Conservation (phyloP, 2,329 filamentous ascomycete species). For the Clarireedia paspali region DNA sequence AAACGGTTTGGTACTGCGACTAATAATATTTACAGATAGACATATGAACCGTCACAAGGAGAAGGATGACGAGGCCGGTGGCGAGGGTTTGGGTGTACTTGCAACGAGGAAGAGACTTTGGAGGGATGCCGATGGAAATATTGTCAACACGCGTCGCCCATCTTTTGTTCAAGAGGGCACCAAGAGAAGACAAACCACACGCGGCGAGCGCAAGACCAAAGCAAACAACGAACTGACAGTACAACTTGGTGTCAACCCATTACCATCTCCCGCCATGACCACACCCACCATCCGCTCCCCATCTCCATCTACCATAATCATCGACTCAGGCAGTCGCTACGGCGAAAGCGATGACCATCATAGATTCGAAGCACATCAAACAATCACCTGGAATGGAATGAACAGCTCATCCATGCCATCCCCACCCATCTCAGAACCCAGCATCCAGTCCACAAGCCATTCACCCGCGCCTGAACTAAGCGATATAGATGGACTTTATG, state of each 20-base stretch:
- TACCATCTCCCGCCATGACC: conserved; percentile 11
- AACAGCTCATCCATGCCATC: conserved; percentile 20
- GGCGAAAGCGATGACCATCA: conserved; percentile 1
- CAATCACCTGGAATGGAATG: conserved; percentile 17
- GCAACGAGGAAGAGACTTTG: conserved; percentile 43
- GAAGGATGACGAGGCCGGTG: conserved; percentile 43
- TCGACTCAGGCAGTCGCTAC: conserved; percentile 13
- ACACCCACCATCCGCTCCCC: conserved; percentile 18
- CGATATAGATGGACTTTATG: conserved; percentile 26
- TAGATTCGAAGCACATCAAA: conserved; percentile 10
- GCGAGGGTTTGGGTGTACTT: conserved; percentile 37
- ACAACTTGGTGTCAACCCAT: conserved; percentile 1
- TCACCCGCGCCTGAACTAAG: conserved; percentile 13
- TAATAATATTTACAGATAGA: conserved; percentile 34
- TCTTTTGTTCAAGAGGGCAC: conserved; percentile 25
- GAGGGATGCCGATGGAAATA: conserved; percentile 39
- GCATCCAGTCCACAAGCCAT: conserved; percentile 6
- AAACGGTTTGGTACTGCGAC: not conserved
- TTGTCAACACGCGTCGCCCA: conserved; percentile 35
- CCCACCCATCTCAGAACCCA: conserved; percentile 20
- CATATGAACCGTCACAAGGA: conserved; percentile 41
- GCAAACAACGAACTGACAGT: not conserved
- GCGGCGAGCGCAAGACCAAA: conserved; percentile 12
- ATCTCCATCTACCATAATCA: conserved; percentile 21
- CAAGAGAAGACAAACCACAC: conserved; percentile 20